Evolutionary conservation across 176 grass and related monocot species (phyloP).

Genomic region (Aegilops speltoides): DNA sequence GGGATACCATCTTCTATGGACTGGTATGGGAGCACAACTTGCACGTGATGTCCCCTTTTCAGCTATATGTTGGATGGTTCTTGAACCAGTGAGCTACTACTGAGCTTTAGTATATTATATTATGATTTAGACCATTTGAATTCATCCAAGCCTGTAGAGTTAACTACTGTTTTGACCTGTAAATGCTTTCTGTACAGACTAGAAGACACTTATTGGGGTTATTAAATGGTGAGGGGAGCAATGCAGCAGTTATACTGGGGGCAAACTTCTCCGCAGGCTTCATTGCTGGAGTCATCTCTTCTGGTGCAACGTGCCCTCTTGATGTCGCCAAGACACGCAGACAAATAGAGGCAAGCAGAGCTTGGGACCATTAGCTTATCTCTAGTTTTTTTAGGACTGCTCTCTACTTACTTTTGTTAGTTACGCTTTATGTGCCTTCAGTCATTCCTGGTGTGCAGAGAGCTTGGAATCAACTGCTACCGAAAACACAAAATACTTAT

Average conservation of each 20-base stretch:
- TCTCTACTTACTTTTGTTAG: not conserved
- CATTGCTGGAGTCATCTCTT: constrained; percentile 74
- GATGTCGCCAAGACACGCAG: constrained; percentile 93
- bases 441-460: not conserved
- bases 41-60: constrained; percentile 92
- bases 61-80: constrained; percentile 85
- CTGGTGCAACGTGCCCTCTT: constrained; percentile 80
- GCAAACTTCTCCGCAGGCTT: constrained; percentile 83
- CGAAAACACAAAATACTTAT: not conserved
- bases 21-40: constrained; percentile 92
- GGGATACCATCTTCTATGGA: constrained; percentile 80
- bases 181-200: constrained; percentile 45
- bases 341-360: constrained; percentile 77
- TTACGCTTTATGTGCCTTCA: not conserved
- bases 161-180: constrained; percentile 9
- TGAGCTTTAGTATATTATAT: constrained; percentile 17
- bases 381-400: not conserved
- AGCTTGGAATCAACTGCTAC: not conserved
- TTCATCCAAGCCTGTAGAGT: not conserved
- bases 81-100: constrained; percentile 78
- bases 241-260: constrained; percentile 52
- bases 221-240: constrained; percentile 55
- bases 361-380: not conserved
- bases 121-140: constrained; percentile 4
- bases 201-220: constrained; percentile 57